Evolutionary conservation across 306 rosid species (phyloP).

Genomic region (Astragalus membranaceus): DNA sequence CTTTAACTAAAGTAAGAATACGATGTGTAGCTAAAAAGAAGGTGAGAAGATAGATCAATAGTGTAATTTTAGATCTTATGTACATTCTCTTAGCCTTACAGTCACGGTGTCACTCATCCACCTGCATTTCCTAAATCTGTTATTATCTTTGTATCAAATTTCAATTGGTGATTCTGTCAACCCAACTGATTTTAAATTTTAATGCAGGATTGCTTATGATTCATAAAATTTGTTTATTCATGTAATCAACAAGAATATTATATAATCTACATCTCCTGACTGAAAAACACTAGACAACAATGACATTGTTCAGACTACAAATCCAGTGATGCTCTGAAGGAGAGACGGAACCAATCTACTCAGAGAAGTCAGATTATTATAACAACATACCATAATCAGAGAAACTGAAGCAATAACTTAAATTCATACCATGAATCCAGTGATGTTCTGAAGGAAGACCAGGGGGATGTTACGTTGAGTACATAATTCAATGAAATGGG

Average conservation of each 20-base stretch:
- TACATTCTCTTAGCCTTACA: not conserved
- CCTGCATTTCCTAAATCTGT: not conserved
- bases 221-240: not conserved
- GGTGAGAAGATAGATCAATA: not conserved
- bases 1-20: not conserved
- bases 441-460: slow-evolving; percentile 95
- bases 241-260: not conserved
- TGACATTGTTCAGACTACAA: slow-evolving; percentile 34
- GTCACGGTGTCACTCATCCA: not conserved
- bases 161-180: not conserved
- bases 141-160: not conserved
- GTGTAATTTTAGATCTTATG: not conserved
- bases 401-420: slow-evolving; percentile 7
- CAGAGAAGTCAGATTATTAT: not conserved
- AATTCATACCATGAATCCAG: slow-evolving; percentile 86
- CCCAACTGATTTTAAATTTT: not conserved
- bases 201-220: not conserved
- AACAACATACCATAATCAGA: not conserved
- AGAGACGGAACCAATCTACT: not conserved
- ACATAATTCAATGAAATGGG: slow-evolving; percentile 89
- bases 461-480: slow-evolving; percentile 80
- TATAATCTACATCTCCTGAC: not conserved
- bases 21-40: not conserved
- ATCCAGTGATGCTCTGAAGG: slow-evolving; percentile 58
- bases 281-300: not conserved